Conservation (phyloP, 1,284 basidiomycete genomes). For the Cutaneotrichosporon dermatis region DNA sequence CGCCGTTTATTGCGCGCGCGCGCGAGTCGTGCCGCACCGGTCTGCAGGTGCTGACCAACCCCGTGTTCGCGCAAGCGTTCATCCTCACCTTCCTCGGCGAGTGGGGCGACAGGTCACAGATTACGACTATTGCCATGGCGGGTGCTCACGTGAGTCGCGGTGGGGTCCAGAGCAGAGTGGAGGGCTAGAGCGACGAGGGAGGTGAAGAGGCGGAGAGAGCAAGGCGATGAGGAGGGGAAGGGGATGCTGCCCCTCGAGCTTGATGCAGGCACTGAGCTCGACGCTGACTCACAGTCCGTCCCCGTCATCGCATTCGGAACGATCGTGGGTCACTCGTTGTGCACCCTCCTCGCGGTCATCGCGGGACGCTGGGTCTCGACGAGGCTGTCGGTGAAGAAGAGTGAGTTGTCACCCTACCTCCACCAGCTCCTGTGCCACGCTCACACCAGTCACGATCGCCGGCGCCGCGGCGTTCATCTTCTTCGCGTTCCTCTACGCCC, state of each 20-base stretch:
- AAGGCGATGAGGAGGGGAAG: no score
- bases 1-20: background rate
- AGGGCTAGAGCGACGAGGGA: no score
- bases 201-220: no score
- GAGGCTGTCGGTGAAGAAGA: conserved; percentile 90
- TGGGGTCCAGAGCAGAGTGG: no score
- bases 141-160: conserved; percentile 77
- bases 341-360: conserved; percentile 83
- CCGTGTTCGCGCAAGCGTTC: conserved; percentile 94
- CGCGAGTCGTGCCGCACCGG: conserved; percentile 7
- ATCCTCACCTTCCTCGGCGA: conserved; percentile 94
- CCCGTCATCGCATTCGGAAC: conserved; percentile 84
- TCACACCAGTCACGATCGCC: conserved; percentile 68
- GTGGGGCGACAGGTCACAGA: conserved; percentile 97
- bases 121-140: conserved; percentile 92
- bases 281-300: conserved; percentile 55
- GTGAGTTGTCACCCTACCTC: conserved; percentile 52
- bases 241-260: no score
- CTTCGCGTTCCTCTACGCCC: conserved; percentile 72
- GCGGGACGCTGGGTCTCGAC: conserved; percentile 87
- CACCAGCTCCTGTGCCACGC: background rate
- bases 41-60: conserved; percentile 75
- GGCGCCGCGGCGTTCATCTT: conserved; percentile 77
- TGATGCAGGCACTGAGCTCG: background rate
- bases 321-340: conserved; percentile 78